Evolutionary conservation across 2,329 filamentous ascomycete species (phyloP), one percentile per base, ranked within the genome.

Genomic region (Tolypocladium ophioglossoides): DNA sequence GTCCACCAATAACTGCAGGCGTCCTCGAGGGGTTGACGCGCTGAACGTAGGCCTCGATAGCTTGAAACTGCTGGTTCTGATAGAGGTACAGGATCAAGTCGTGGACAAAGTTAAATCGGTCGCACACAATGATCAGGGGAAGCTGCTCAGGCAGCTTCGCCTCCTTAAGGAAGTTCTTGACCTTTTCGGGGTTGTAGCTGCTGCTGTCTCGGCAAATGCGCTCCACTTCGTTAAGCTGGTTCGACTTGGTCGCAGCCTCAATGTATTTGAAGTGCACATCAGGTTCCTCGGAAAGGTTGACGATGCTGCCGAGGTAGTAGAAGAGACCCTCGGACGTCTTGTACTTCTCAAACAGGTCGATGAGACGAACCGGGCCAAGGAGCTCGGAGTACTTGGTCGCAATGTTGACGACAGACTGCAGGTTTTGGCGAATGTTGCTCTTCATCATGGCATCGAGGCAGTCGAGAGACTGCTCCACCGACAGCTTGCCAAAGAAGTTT

Each of bases 251-350:
- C 35, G 95, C 94, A 54, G 94, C 91, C 74, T 99, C 92, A 56
- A 99, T 96, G 72, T 99, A 99, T 79, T 99, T 99, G 84, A 96
- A 99, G 68, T 94, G 88, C 34, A 99, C 94, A 68, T 99, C 94
- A 24, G 87, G 80, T 64, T 97, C 94, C 70, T 97, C 90, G 55
- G 89, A 95, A 50, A 99, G 78, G 70, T 99, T 99, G 72, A 99
- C 92, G 62, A 99, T 95, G 69, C 91, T 96, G 57, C 94, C 94
- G 18, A 99, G 84, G 74, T 96, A 99, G 77, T 96, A 96, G 81
- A 94, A 99, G 5, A 99, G 84, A 69, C 94, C 94, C 72, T 99
- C 94, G 4, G 90, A 86, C 38, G 94, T 97, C 72, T 94, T 91
- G 76, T 97, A 95, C 77, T 95, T 96, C 76, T 99, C 94, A 52